phyloP scores from a whole-genome alignment of 176 grass and related monocot species.

The Ananas comosus region DNA sequence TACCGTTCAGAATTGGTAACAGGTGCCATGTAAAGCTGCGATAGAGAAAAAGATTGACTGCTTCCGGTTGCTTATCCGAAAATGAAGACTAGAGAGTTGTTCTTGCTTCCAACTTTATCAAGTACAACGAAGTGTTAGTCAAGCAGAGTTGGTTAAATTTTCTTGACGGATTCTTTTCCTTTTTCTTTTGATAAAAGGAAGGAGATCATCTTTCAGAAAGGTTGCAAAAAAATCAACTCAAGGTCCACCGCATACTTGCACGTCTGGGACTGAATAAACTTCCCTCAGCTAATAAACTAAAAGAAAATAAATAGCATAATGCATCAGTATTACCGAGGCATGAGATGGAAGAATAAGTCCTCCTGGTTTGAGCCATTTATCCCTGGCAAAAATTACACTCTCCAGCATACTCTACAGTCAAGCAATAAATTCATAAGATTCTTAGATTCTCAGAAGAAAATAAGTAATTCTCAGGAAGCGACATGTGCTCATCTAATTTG shows the following conservation, averaged over 20 bases:
- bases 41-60: constrained; percentile 14
- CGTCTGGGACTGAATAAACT: background rate
- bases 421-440: constrained; percentile 9
- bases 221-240: background rate
- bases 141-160: background rate
- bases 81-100: background rate
- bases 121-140: background rate
- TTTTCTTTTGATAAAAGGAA: background rate
- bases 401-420: constrained; percentile 80
- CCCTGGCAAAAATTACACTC: constrained; percentile 91
- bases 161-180: background rate
- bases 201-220: background rate
- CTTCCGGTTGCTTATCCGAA: background rate
- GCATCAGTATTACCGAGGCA: constrained; percentile 51
- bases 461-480: constrained; percentile 1
- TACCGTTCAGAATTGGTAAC: constrained; percentile 77
- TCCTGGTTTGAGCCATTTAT: constrained; percentile 97
- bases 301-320: constrained; percentile 1
- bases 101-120: background rate
- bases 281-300: constrained; percentile 10
- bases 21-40: constrained; percentile 94
- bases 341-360: constrained; percentile 98
- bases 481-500: constrained; percentile 4
- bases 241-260: background rate
- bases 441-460: background rate